Base-by-base conservation (phyloP, 352 stramenopile genomes). In the Globisporangium lucens region DNA sequence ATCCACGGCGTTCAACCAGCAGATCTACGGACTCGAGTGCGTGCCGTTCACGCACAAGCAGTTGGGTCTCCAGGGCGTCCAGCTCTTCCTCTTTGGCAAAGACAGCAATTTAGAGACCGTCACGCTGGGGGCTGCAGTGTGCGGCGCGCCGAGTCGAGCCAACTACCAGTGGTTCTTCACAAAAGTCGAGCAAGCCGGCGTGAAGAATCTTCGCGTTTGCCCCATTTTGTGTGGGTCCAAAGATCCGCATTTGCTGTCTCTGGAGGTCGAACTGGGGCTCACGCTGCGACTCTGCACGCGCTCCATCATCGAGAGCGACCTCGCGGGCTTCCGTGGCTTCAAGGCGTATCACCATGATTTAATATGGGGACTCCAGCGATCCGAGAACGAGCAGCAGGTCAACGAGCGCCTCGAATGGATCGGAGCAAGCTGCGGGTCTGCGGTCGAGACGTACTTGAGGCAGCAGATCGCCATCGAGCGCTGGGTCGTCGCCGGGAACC, bases 51-150 rank as follows among this genome's bases (percentile, higher is more conserved):
- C 20, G 43, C 43, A 51, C 43, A 22, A 51, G 43, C 43, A 51
- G 43, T 51, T 17, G 15, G 17, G 43, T 51, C 43, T 51, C 43
- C 7, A 51, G 17, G 43, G 43, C 17, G 43, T 51, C 1, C 43
- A 51, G 17, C 43, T 51, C 43, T 51, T 51, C 17, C 43, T 51
- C 43, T 51, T 51, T 51, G 43, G 43, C 43, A 51, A 51, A 51
- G 43, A 51, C 43, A 51, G 43, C 43, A 22, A 51, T 17, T 51
- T 51, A 4, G 13, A 22, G 17, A 51, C 43, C 17, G 9, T 51
- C 17, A 51, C 15, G 17, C 43, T 51, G 7, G 43, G 17, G 17
- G 43, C 43, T 10, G 43, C 43, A 4, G 43, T 51, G 17, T 51
- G 43, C 43, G 43, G 22, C 5, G 43, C 43, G 3, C 17, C 43